Conservation (phyloP, 2,329 filamentous ascomycete species). For the Kalmusia sp. region DNA sequence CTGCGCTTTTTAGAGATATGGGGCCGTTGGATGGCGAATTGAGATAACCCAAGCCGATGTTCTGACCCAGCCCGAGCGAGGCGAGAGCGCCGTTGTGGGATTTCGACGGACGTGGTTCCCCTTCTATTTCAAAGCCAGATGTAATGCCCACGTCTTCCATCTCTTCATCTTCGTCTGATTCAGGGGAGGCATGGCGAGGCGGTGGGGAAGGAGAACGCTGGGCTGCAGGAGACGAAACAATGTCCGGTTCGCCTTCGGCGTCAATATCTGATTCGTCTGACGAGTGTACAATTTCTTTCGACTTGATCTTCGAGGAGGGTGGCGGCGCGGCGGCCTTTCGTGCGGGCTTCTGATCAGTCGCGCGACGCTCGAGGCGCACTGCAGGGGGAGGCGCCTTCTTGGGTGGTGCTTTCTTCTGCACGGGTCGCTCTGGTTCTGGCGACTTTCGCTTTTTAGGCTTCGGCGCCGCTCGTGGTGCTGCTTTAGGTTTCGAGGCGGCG, state of each 20-base stretch:
- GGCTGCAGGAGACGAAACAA: slow-evolving; percentile 12
- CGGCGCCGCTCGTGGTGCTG: slow-evolving; percentile 12
- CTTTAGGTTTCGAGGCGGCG: slow-evolving; percentile 18
- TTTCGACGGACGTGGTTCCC: slow-evolving; percentile 19
- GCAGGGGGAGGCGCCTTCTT: slow-evolving; percentile 35
- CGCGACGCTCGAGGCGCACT: slow-evolving; percentile 47
- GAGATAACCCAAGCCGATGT: slow-evolving; percentile 32
- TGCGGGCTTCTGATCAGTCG: slow-evolving; percentile 31
- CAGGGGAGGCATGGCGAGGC: slow-evolving; percentile 25
- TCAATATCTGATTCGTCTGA: slow-evolving; percentile 37
- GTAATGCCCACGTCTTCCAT: slow-evolving; percentile 20
- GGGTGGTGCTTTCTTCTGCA: slow-evolving; percentile 18
- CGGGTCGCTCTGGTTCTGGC: slow-evolving; percentile 20
- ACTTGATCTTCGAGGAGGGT: slow-evolving; percentile 40
- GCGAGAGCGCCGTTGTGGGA: slow-evolving; percentile 27
- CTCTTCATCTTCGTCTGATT: slow-evolving; percentile 32
- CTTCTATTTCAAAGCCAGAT: slow-evolving; percentile 38
- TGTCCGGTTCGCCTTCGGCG: slow-evolving; percentile 17
- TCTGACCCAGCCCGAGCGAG: slow-evolving; percentile 33
- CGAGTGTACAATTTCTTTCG: slow-evolving; percentile 38
- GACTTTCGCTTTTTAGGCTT: slow-evolving; percentile 40
- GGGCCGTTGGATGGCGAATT: slow-evolving; percentile 46
- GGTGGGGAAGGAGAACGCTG: slow-evolving; percentile 25
- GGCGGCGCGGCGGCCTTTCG: slow-evolving; percentile 26
- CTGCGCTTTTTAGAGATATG: slow-evolving; percentile 52